These are phyloP conservation scores for Metarhizium brunneum DNA, from an alignment of 2,329 filamentous ascomycete genomes.

Conservation along the genomic window DNA sequence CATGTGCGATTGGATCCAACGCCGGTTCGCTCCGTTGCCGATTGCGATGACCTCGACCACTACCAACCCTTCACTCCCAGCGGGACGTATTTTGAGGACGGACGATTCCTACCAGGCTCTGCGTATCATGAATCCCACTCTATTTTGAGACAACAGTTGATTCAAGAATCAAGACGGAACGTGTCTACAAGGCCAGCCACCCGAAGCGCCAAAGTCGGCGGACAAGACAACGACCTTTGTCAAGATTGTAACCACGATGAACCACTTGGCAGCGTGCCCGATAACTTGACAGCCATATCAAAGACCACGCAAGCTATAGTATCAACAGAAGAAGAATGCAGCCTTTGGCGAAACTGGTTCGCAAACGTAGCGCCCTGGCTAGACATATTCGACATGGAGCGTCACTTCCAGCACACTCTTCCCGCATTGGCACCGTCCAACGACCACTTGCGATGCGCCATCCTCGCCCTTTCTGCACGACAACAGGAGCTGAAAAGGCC, in stretches of 20 bases:
- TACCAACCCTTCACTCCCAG: slow-evolving; percentile 23
- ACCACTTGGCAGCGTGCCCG: background rate
- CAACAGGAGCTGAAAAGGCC: slow-evolving; percentile 37
- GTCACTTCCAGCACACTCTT: slow-evolving; percentile 37
- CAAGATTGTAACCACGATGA: background rate
- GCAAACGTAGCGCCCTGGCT: slow-evolving; percentile 35
- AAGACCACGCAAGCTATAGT: slow-evolving; percentile 6
- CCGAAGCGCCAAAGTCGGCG: slow-evolving; percentile 11
- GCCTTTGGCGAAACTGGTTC: slow-evolving; percentile 32
- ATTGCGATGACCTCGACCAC: slow-evolving; percentile 13
- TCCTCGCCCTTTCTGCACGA: slow-evolving; percentile 40
- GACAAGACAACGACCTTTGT: background rate
- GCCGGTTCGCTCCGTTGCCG: slow-evolving; percentile 7
- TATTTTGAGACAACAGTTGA: slow-evolving; percentile 33
- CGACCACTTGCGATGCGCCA: slow-evolving; percentile 35
- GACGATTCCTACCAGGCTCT: slow-evolving; percentile 37
- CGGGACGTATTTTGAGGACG: slow-evolving; percentile 17
- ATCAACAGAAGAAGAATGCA: slow-evolving; percentile 21
- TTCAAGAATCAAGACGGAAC: slow-evolving; percentile 31
- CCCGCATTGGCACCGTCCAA: slow-evolving; percentile 35
- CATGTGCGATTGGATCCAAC: background rate
- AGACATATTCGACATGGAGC: slow-evolving; percentile 42
- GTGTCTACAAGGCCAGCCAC: slow-evolving; percentile 22
- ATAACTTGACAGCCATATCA: background rate
- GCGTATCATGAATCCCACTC: slow-evolving; percentile 37